Evolutionary conservation across 805 yeast genomes (phyloP).

Genomic region (Metschnikowia shivogae): DNA sequence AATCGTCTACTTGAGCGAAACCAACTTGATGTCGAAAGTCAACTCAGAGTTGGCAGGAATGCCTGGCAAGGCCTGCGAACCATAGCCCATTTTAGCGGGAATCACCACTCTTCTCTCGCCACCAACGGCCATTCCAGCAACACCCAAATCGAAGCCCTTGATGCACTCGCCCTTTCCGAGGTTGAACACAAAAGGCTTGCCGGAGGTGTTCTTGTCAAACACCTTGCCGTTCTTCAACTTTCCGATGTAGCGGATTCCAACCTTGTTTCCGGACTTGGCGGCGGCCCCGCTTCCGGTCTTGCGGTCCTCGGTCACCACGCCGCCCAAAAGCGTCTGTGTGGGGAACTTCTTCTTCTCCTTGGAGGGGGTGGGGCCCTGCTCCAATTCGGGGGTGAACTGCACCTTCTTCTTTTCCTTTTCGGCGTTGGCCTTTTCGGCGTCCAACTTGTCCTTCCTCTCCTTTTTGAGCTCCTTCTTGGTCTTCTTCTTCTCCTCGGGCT

Average conservation of each 20-base stretch:
- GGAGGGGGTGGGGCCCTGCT: slow-evolving; percentile 84
- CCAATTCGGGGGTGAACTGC: slow-evolving; percentile 84
- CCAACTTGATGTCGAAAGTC: slow-evolving; percentile 92
- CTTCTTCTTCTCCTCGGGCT: slow-evolving; percentile 6
- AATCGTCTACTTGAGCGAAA: slow-evolving; percentile 68
- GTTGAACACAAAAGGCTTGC: slow-evolving; percentile 89
- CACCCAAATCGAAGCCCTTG: slow-evolving; percentile 98
- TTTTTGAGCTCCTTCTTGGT: slow-evolving; percentile 5
- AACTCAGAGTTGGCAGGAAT: slow-evolving; percentile 97
- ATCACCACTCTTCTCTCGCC: slow-evolving; percentile 98
- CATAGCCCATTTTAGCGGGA: slow-evolving; percentile 96
- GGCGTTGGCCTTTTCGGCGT: slow-evolving; percentile 32
- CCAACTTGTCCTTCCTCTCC: slow-evolving; percentile 13
- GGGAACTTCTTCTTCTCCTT: slow-evolving; percentile 49
- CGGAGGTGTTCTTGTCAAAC: slow-evolving; percentile 94
- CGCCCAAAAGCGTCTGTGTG: slow-evolving; percentile 83
- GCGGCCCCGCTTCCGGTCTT: slow-evolving; percentile 80
- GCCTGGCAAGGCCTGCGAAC: slow-evolving; percentile 90
- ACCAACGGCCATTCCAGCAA: slow-evolving; percentile 97
- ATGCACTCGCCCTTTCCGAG: slow-evolving; percentile 98
- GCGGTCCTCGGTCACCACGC: slow-evolving; percentile 91
- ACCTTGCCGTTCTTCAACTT: slow-evolving; percentile 94
- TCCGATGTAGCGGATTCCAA: slow-evolving; percentile 97
- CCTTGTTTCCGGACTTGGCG: slow-evolving; percentile 85
- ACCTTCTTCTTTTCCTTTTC: slow-evolving; percentile 59